A percentile compares a stretch with the other conserved stretches of the same genome.
These are phyloP conservation scores for Fusarium papillatum DNA, from an alignment of 2,329 filamentous ascomycete genomes.

Conservation along the genomic window DNA sequence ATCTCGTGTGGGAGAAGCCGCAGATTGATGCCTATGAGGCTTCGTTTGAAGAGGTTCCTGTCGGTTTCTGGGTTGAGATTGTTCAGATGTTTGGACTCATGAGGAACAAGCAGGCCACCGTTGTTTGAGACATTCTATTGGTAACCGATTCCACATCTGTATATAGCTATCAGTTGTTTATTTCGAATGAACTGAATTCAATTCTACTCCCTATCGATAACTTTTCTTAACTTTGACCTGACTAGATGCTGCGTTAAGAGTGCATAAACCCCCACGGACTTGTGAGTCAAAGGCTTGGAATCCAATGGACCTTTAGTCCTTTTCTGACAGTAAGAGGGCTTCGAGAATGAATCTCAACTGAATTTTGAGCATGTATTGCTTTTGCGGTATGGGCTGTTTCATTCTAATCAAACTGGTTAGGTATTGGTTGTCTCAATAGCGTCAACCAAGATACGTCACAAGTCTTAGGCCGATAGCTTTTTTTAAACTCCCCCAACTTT, in stretches of 20 bases:
- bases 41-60: conserved; percentile 7
- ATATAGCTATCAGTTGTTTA: not conserved
- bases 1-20: conserved; percentile 12
- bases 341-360: not conserved
- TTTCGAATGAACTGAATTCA: not conserved
- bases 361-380: not conserved
- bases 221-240: not conserved
- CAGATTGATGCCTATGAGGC: conserved; percentile 14
- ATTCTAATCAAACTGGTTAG: not conserved
- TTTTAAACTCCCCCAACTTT: no score
- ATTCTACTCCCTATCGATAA: not conserved
- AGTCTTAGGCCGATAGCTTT: not conserved
- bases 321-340: no score
- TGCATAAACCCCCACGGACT: no score
- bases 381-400: not conserved
- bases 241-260: not conserved
- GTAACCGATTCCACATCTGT: not conserved
- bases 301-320: not conserved
- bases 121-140: not conserved
- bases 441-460: not conserved
- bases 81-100: conserved; percentile 15
- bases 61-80: conserved; percentile 7
- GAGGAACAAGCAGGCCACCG: not conserved
- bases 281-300: not conserved
- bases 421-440: not conserved